These are phyloP conservation scores for Fusarium agapanthi DNA, from an alignment of 2,329 filamentous ascomycete genomes.

Conservation along the genomic window DNA sequence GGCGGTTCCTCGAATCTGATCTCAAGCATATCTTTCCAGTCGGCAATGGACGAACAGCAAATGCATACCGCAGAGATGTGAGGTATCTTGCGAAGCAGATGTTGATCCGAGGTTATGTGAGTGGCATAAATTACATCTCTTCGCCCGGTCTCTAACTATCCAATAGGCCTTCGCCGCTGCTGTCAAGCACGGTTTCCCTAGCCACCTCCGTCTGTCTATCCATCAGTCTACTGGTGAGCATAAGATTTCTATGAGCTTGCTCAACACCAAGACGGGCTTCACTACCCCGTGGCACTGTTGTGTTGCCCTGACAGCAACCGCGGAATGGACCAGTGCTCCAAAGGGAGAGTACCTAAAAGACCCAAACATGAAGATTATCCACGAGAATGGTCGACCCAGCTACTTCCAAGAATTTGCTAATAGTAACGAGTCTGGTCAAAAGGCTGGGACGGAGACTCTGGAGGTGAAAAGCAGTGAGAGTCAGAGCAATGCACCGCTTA, in stretches of 20 bases:
- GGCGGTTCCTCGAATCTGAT: slow-evolving; percentile 43
- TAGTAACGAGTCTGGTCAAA: rapidly evolving
- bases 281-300: slow-evolving; percentile 47
- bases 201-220: slow-evolving; percentile 44
- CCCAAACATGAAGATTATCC: not conserved
- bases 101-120: slow-evolving; percentile 43
- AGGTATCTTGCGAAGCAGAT: slow-evolving; percentile 46
- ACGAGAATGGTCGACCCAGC: not conserved
- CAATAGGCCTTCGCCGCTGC: slow-evolving; percentile 43
- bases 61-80: slow-evolving; percentile 40
- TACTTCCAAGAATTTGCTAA: not conserved
- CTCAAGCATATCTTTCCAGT: slow-evolving; percentile 42
- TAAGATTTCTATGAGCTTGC: slow-evolving; percentile 43
- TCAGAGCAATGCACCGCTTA: rapidly evolving
- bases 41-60: slow-evolving; percentile 25
- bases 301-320: not conserved
- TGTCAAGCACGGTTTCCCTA: slow-evolving; percentile 38
- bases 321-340: slow-evolving; percentile 5
- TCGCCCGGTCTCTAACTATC: not conserved
- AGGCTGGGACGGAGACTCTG: no score
- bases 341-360: slow-evolving; percentile 10
- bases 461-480: rapidly evolving
- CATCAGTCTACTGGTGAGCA: slow-evolving; percentile 41
- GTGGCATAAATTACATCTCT: not conserved
- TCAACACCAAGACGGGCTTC: slow-evolving; percentile 43